Evolutionary conservation across 148 eudicot genomes (phyloP), one percentile per base, ranked within the genome.

Genomic region (Heliamphora exappendiculata): DNA sequence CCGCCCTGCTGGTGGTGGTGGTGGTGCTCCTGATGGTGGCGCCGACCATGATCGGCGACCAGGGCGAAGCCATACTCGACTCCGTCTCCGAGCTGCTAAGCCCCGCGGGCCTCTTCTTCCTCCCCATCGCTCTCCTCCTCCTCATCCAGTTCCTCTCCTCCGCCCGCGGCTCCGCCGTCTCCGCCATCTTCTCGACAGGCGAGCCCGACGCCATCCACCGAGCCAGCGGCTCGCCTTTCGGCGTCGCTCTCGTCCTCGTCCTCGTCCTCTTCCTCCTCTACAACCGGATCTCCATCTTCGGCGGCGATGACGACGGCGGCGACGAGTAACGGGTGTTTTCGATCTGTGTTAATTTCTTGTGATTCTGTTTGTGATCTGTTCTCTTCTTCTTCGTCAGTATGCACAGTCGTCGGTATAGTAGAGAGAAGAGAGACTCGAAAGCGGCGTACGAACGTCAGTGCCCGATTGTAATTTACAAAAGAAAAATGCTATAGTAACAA

Each of bases 281-380:
- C 79, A 78, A 78, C 72, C 83, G 89, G 3, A n/a, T 88, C 45
- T 88, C 93, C 60, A 82, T 94, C 67, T 94, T 94, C 67, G 94
- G 98, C 9, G 97, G 98, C 17, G 95, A 93, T 8, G 94, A 81
- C n/a, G 98, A 90, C 31, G 98, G 88, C 31, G 81, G 82, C 33
- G 94, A 75, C 29, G 96, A 91, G 31, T 93, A 65, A 29, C 31
- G 24, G 7, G 16, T 45, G 51, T 16, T 14, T 28, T 39, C 3
- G 31, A 19, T 72, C 33, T n/a, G 29, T 34, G 16, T 71, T 71
- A 2, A 7, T 36, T 20, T 0, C 2, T 64, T 33, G 0, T 33
- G 67, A 4, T 66, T 8, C 33, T 36, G 41, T 42, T 12, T 41
- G 47, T 19, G 33, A 12, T 50, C 19, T 71, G 9, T 17, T 19